phyloP scores from a whole-genome alignment of 768 basidiomycete species.

The Lactarius vividus region DNA sequence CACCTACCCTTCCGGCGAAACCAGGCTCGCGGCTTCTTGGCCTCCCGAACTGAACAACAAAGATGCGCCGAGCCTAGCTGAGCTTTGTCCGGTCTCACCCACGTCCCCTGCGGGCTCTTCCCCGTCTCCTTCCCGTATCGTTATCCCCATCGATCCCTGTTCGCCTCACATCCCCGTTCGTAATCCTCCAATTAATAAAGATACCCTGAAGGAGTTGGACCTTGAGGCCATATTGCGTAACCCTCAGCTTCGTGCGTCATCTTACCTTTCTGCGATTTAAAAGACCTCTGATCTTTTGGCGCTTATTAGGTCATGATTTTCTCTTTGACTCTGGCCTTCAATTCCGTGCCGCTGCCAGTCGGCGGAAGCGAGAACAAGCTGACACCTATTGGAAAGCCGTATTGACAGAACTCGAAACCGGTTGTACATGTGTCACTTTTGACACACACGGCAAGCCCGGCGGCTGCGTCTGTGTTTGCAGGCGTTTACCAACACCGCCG shows the following conservation, averaged over 20 bases:
- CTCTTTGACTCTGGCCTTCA: constrained; percentile 84
- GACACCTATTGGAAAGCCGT: constrained; percentile 88
- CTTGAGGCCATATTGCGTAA: constrained; percentile 82
- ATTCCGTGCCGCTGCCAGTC: constrained; percentile 73
- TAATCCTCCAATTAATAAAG: constrained; percentile 76
- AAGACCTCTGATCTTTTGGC: constrained; percentile 16
- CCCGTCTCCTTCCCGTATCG: constrained; percentile 30
- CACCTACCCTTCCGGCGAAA: constrained; percentile 28
- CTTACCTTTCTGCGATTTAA: constrained; percentile 5
- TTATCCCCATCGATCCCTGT: constrained; percentile 41
- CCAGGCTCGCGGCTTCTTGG: constrained; percentile 28
- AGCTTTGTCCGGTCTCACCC: constrained; percentile 26
- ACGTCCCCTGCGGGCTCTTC: constrained; percentile 29
- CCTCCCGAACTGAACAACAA: constrained; percentile 29
- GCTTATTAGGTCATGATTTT: constrained; percentile 71
- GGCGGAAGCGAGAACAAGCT: constrained; percentile 65
- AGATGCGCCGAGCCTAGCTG: constrained; percentile 22
- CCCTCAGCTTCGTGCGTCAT: constrained; percentile 80
- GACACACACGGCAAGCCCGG: constrained; percentile 53
- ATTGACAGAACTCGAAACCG: constrained; percentile 68
- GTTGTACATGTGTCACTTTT: constrained; percentile 83
- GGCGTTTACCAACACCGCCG: constrained; percentile 29
- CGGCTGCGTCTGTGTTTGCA: constrained; percentile 50
- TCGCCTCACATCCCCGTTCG: constrained; percentile 63
- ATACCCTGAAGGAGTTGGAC: constrained; percentile 83